Percentiles rank a stretch among this genome's conserved stretches.
phyloP scores from a whole-genome alignment of 495 filamentous ascomycete species.

The Lophium mytilinum region DNA sequence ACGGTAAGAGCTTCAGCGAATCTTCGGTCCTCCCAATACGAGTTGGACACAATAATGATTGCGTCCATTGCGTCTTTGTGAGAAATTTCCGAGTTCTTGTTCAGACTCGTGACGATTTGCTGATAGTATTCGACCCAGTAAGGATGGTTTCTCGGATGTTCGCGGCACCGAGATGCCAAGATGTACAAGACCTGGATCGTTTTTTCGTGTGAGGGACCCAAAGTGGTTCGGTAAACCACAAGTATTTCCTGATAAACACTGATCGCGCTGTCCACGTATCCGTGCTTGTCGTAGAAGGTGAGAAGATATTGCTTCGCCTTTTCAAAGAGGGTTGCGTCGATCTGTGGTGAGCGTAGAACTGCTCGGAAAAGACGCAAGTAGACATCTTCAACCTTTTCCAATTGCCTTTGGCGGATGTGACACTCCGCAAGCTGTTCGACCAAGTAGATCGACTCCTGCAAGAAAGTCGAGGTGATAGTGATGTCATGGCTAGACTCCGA shows the following conservation, averaged over 20 bases:
- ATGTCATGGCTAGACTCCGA: constrained; percentile 9
- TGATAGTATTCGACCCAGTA: constrained; percentile 22
- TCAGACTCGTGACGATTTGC: constrained; percentile 10
- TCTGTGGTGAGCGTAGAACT: constrained; percentile 3
- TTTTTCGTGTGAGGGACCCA: constrained; percentile 4
- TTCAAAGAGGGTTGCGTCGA: constrained; percentile 12
- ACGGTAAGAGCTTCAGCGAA: constrained; percentile 16
- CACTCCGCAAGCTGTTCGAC: constrained; percentile 11
- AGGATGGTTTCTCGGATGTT: constrained; percentile 9
- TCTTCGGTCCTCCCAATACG: constrained; percentile 16
- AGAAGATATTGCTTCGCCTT: constrained; percentile 7
- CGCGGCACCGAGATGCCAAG: constrained; percentile 6
- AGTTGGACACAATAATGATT: constrained; percentile 8
- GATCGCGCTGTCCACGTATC: constrained; percentile 16
- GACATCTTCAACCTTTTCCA: constrained; percentile 16
- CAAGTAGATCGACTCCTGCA: constrained; percentile 18
- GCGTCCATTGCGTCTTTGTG: constrained; percentile 18
- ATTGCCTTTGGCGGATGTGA: constrained; percentile 2
- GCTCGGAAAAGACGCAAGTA: constrained; percentile 19
- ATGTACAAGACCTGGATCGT: constrained; percentile 12
- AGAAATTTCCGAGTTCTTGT: constrained; percentile 13
- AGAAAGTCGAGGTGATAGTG: constrained; percentile 10
- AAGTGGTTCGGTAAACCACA: constrained; percentile 2
- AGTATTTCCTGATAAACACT: constrained; percentile 16
- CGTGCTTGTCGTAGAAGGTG: constrained; percentile 17